These are phyloP conservation scores for Hansenula sp. DNA, from an alignment of 1,139 yeast genomes.

Conservation along the genomic window DNA sequence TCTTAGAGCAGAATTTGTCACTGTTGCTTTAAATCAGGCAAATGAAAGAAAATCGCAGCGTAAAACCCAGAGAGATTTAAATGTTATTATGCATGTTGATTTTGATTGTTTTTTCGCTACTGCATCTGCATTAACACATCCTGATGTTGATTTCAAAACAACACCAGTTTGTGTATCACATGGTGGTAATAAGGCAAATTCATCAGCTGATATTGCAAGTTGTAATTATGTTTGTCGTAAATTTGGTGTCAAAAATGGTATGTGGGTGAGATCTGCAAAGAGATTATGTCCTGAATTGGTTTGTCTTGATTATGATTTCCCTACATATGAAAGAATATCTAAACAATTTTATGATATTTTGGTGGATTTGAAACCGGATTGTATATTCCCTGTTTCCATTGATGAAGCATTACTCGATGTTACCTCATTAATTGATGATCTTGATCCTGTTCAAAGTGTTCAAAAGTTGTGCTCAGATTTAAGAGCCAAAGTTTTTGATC, in stretches of 20 bases:
- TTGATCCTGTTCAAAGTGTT: slow-evolving; percentile 9
- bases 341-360: slow-evolving; percentile 47
- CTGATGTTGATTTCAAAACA: slow-evolving; percentile 48
- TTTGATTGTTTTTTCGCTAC: slow-evolving; percentile 94
- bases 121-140: slow-evolving; percentile 61
- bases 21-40: slow-evolving; percentile 18
- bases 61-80: slow-evolving; percentile 5
- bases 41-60: slow-evolving; percentile 1
- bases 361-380: slow-evolving; percentile 39
- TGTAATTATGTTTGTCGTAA: slow-evolving; percentile 83
- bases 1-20: slow-evolving; percentile 50
- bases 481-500: slow-evolving; percentile 37
- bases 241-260: slow-evolving; percentile 76
- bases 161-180: slow-evolving; percentile 84
- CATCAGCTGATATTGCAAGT: slow-evolving; percentile 76
- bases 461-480: slow-evolving; percentile 26
- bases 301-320: slow-evolving; percentile 69
- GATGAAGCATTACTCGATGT: slow-evolving; percentile 86
- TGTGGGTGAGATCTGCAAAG: slow-evolving; percentile 77
- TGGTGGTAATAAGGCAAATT: slow-evolving; percentile 47
- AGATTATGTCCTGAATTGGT: slow-evolving; percentile 60
- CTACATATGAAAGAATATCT: slow-evolving; percentile 60
- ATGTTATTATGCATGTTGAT: slow-evolving; percentile 71
- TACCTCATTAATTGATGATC: slow-evolving; percentile 29
- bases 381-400: slow-evolving; percentile 78